Base-by-base conservation (phyloP, 306 rosid genomes). In the Castanospermum australe region DNA sequence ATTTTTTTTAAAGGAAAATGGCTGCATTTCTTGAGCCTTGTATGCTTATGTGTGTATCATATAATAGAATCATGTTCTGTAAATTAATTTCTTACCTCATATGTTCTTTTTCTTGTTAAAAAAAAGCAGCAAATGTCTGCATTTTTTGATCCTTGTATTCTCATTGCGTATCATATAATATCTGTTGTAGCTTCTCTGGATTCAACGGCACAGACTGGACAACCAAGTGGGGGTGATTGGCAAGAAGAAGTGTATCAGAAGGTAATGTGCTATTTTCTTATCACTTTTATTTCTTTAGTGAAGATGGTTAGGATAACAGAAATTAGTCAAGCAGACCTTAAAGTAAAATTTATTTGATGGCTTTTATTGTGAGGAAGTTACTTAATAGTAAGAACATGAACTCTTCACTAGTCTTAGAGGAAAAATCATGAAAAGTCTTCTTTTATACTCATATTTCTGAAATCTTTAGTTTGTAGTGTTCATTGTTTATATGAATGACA, bases 181-280 rank as follows among this genome's bases (percentile, higher is more conserved):
- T 73, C 50, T 82, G 33, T 42, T 85, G 87, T 86, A 90, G 96
- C 92, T 73, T 90, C 98, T 79, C 64, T 91, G 84, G 99, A 93
- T 84, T 93, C 99, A 79, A 90, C 99, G 4, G 94, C 98, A 55
- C 98, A 91, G 84, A 87, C 92, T 60, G 93, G 96, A 76, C 98
- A 86, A 67, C 83, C 90, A 67, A 89, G 77, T 84, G 96, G 89
- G 41, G 88, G 85, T 82, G 97, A 91, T 79, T 91, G 97, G 98
- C 94, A 87, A 86, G 97, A 93, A 84, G 98, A 90, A 79, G 85
- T 89, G 61, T 90, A 84, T 79, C 98, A 93, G 77, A 93, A 90
- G 90, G 99, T 96, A 77, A 81, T 73, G 33, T 73, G 65, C 41
- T 72, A 41, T 61, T 81, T 80, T 68, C 56, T 63, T 57, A 52